These are phyloP conservation scores for Akanthomyces dipterigenus DNA, from an alignment of 2,329 filamentous ascomycete genomes.

Conservation along the genomic window DNA sequence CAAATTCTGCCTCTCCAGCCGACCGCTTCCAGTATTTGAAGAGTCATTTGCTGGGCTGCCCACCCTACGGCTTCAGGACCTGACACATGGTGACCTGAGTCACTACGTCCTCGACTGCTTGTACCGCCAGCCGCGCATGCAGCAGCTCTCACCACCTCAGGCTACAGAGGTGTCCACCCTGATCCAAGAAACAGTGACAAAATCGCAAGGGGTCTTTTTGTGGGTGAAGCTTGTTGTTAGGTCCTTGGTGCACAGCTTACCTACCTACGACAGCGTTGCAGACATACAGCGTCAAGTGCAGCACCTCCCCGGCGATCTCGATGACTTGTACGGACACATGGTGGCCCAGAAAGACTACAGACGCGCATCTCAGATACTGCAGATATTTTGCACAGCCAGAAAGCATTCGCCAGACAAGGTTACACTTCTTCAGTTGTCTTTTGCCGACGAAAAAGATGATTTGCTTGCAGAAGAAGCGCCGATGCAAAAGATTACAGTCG, in stretches of 20 bases:
- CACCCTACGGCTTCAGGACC: not conserved
- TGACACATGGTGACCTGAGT: not conserved
- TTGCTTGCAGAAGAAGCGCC: not conserved
- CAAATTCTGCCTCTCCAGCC: constrained; percentile 24
- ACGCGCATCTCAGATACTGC: not conserved
- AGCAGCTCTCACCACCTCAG: not conserved
- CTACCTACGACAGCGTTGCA: not conserved
- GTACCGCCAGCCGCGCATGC: constrained; percentile 3
- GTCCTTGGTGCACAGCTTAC: constrained; percentile 10
- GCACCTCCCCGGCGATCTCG: constrained; percentile 8
- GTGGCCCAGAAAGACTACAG: not conserved
- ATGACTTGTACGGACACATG: constrained; percentile 11
- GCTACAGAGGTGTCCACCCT: not conserved
- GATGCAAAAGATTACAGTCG: not conserved
- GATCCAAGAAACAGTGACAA: not conserved
- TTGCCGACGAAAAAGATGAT: not conserved
- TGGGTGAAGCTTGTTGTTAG: constrained; percentile 18
- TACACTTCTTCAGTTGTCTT: not conserved
- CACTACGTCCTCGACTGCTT: not conserved
- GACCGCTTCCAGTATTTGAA: constrained; percentile 16
- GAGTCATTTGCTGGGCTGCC: constrained; percentile 11
- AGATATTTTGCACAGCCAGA: not conserved
- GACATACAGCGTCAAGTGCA: constrained; percentile 3
- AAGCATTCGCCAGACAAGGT: not conserved
- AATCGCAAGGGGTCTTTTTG: constrained; percentile 18